Base-by-base conservation (phyloP, 2,329 filamentous ascomycete genomes). In the Pseudogymnoascus sp. region DNA sequence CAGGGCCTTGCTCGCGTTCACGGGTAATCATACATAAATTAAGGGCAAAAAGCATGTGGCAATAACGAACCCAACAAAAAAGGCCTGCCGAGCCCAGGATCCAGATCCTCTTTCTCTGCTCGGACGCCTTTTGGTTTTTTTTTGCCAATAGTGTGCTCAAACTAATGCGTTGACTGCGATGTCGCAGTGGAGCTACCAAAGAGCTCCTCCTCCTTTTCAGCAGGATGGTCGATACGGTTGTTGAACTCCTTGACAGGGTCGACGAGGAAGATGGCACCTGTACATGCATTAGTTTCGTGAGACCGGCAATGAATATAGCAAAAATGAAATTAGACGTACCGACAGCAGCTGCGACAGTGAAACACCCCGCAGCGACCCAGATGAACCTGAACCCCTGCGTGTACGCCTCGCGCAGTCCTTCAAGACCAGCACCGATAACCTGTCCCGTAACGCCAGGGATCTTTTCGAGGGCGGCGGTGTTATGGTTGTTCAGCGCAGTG, bases 221-320 rank as follows among this genome's bases (percentile, higher is more conserved):
- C 68, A 1, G 75, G 75, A 16, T 71, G 72, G 63, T 77, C 75
- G 33, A 76, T 74, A 37, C 71, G 72, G 67, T 71, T 75, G 63
- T 74, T 76, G 66, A 76, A 75, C 47, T 76, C 74, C 61, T 72
- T 70, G 16, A 65, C 69, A 1, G 71, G 73, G 56, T 77, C 74
- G 10, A 72, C 64, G 6, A 77, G 47, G 63, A 75, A 74, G 26
- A 67, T 26, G 50, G 67, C 7, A 62, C 40, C 67, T 67, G 31
- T 29, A 24, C 29, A 29, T 63, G 38, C 44, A 44, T 64, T 63
- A 73, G 62, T 38, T 66, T 65, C 64, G 47, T 68, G 24, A 50
- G 10, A n/a, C 44, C 6, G 16, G 14, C 29, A n/a, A 29, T n/a
- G 31, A 56, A 26, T 29, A 16, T 14, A 29, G 24, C 13, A 50